phyloP scores from a whole-genome alignment of 306 rosid genomes.

The Cyclanthera cordifolia region DNA sequence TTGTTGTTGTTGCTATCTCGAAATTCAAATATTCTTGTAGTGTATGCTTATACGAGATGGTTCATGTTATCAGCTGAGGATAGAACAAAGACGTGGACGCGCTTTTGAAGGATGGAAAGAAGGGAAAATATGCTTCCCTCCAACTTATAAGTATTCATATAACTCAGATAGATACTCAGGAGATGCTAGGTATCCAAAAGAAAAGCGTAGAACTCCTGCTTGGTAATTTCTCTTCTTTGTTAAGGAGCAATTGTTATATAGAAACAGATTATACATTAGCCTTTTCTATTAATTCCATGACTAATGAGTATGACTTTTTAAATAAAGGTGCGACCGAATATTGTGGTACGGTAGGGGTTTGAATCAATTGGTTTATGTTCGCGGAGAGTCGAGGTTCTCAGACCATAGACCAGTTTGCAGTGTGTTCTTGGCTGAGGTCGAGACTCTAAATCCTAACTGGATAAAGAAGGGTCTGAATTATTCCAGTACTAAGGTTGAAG shows the following conservation, averaged over 20 bases:
- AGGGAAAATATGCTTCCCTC: constrained; percentile 17
- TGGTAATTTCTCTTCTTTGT: constrained; percentile 13
- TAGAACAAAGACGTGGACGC: constrained; percentile 2
- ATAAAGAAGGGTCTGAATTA: constrained; percentile 58
- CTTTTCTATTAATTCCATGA: background rate
- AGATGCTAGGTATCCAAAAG: constrained; percentile 9
- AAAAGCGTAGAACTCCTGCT: constrained; percentile 19
- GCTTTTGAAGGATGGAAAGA: constrained; percentile 18
- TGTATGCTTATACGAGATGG: background rate
- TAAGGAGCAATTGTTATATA: background rate
- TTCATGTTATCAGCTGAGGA: constrained; percentile 13
- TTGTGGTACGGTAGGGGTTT: constrained; percentile 89
- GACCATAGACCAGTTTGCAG: constrained; percentile 94
- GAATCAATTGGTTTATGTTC: constrained; percentile 70
- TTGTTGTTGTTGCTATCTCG: background rate
- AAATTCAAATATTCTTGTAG: background rate
- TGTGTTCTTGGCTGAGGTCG: constrained; percentile 68
- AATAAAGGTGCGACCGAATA: constrained; percentile 88
- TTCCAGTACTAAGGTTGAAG: background rate
- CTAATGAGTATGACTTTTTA: background rate
- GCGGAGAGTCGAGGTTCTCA: constrained; percentile 91
- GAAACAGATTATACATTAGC: background rate
- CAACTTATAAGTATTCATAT: constrained; percentile 14
- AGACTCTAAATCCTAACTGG: constrained; percentile 49
- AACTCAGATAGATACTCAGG: constrained; percentile 13